These are phyloP conservation scores for Botryotinia narcissicola DNA, from an alignment of 2,329 filamentous ascomycete genomes.

Conservation along the genomic window DNA sequence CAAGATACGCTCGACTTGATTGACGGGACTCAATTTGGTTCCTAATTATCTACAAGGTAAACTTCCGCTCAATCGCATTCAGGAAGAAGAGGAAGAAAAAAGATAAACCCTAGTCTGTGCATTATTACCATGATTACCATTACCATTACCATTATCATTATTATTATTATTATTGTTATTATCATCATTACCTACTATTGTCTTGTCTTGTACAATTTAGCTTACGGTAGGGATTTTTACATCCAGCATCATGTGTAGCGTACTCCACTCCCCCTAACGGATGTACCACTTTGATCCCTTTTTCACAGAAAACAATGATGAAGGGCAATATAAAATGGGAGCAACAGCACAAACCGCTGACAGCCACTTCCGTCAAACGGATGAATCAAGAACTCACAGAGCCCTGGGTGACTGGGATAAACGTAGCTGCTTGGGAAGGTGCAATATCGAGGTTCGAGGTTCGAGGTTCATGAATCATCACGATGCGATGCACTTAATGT, in stretches of 20 bases:
- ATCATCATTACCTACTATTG: no score
- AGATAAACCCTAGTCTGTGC: background rate
- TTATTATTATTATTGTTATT: background rate
- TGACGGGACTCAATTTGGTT: background rate
- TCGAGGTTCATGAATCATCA: background rate
- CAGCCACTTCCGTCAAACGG: constrained; percentile 7
- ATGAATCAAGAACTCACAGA: background rate
- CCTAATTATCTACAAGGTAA: background rate
- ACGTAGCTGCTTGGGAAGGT: background rate
- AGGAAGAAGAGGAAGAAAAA: background rate
- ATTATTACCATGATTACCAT: background rate
- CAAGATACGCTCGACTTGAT: background rate
- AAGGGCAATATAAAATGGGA: background rate
- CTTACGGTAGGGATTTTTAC: background rate
- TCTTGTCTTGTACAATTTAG: background rate
- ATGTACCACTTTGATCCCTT: constrained; percentile 1
- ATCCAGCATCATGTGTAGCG: background rate
- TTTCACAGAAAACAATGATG: background rate
- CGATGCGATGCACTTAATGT: background rate
- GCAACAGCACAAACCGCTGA: constrained; percentile 8
- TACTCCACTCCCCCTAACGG: background rate
- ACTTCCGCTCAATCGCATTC: background rate
- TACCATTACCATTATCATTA: no score
- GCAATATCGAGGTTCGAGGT: background rate
- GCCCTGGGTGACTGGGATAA: background rate